Conservation (phyloP, 768 basidiomycete species). For the Jaapia argillacea region DNA sequence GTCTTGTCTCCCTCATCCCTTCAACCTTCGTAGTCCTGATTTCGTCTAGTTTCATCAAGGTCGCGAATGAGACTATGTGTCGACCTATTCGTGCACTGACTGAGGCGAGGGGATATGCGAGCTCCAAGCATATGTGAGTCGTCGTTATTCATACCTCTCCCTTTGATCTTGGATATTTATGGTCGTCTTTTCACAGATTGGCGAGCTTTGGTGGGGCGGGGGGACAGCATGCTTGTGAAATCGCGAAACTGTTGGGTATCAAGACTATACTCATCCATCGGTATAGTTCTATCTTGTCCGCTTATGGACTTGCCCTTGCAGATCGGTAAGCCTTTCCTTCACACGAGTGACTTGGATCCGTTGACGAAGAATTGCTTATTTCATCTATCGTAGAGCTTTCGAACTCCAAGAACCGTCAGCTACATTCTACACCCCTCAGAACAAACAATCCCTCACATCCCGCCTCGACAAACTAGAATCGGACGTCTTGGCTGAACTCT, state of each 20-base stretch:
- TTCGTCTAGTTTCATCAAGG: slow-evolving; percentile 74
- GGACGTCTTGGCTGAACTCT: slow-evolving; percentile 58
- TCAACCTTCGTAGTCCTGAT: neutral
- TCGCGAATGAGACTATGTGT: slow-evolving; percentile 96
- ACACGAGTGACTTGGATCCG: neutral
- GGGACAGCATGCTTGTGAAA: slow-evolving; percentile 90
- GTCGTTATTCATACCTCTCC: neutral
- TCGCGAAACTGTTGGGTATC: slow-evolving; percentile 79
- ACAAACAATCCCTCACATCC: slow-evolving; percentile 39
- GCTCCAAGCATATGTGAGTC: slow-evolving; percentile 57
- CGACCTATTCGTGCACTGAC: slow-evolving; percentile 87
- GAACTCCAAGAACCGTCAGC: slow-evolving; percentile 90
- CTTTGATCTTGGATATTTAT: slow-evolving; percentile 6
- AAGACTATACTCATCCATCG: slow-evolving; percentile 82
- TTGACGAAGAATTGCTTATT: too few relatives aligned
- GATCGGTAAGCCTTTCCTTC: slow-evolving; percentile 38
- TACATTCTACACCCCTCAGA: slow-evolving; percentile 57
- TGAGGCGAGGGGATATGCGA: slow-evolving; percentile 81
- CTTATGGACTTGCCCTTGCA: slow-evolving; percentile 88
- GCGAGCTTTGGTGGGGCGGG: slow-evolving; percentile 88
- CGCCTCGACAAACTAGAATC: slow-evolving; percentile 63
- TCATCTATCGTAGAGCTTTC: slow-evolving; percentile 70
- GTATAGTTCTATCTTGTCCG: slow-evolving; percentile 88
- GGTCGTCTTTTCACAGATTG: slow-evolving; percentile 36
- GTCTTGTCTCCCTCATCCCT: neutral